Percentiles rank a stretch among this genome's conserved stretches.
phyloP scores from a whole-genome alignment of 805 yeast genomes.

The Kluyveromyces siamensis region DNA sequence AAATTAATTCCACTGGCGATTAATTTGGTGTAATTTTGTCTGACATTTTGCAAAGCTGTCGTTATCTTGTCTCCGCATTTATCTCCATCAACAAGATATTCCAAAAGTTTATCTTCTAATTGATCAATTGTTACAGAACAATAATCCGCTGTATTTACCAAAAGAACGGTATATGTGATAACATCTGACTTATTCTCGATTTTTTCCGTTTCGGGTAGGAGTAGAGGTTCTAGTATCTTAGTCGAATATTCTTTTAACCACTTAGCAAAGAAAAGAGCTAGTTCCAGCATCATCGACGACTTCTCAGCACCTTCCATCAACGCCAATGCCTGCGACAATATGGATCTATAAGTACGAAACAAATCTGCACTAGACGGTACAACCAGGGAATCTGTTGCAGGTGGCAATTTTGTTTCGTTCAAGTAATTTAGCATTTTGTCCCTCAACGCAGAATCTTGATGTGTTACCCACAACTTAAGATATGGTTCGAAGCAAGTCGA shows the following conservation, averaged over 20 bases:
- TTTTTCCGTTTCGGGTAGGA: slow-evolving; percentile 35
- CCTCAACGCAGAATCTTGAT: slow-evolving; percentile 62
- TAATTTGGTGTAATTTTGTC: slow-evolving; percentile 46
- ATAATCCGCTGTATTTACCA: slow-evolving; percentile 85
- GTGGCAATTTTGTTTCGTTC: slow-evolving; percentile 46
- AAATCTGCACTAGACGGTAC: slow-evolving; percentile 82
- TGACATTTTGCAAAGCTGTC: slow-evolving; percentile 44
- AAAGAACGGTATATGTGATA: slow-evolving; percentile 54
- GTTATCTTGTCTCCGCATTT: slow-evolving; percentile 28
- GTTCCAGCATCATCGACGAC: slow-evolving; percentile 28
- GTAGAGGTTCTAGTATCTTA: slow-evolving; percentile 39
- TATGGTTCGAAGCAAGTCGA: slow-evolving; percentile 79
- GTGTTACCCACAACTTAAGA: slow-evolving; percentile 73
- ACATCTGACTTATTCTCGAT: slow-evolving; percentile 46
- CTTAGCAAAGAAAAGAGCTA: slow-evolving; percentile 53
- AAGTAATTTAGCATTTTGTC: slow-evolving; percentile 57
- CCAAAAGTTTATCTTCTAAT: slow-evolving; percentile 51
- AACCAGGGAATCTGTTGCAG: slow-evolving; percentile 51
- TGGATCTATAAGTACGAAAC: slow-evolving; percentile 66
- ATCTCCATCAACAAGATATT: slow-evolving; percentile 32
- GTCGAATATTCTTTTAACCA: slow-evolving; percentile 54
- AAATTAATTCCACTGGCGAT: slow-evolving; percentile 49
- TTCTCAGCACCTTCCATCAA: slow-evolving; percentile 37
- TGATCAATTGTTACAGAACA: slow-evolving; percentile 72
- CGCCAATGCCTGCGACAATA: slow-evolving; percentile 60